Evolutionary conservation across 495 filamentous ascomycete genomes (phyloP), one percentile per base, ranked within the genome.

Genomic region (Aspergillus sparsus): DNA sequence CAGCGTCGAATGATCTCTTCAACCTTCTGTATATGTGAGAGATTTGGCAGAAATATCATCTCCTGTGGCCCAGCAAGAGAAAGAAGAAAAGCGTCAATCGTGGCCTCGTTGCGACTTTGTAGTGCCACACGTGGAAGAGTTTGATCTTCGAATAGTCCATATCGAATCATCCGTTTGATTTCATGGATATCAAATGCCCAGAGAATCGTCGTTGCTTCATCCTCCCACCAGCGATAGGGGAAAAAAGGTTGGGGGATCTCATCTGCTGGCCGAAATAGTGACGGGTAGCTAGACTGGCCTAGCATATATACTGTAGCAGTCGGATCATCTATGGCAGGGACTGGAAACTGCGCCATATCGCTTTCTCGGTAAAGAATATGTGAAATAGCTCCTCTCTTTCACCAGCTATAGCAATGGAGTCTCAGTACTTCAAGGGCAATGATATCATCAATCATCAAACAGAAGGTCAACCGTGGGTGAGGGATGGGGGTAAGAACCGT

Each of bases 151-250:
- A 74, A 78, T 1, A 79, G 69, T 11, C 71, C 68, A 47, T 68
- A 79, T 13, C 73, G 74, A 36, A 78, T 78, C 1, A 74, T 69
- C 35, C 69, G 69, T 16, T 71, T 68, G 49, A 79, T 72, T 32
- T 76, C 70, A 2, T 69, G 64, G 15, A 73, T 63, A 33, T 79
- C 74, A 33, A 78, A 79, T 4, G 73, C 72, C 75, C 75, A 79
- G 27, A 79, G 66, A 6, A 76, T 62, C 0, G 75, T 71, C 0
- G 64, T 68, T 0, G 75, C 74, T 49, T 79, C 75, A 44, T 77
- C 77, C 53, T 78, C 77, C 77, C 77, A 79, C 73, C 74, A 79
- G 42, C 70, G 71, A 49, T 74, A 78, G 0, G 63, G 18, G 5
- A 67, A 47, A 18, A 53, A 65, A 53, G 75, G 74, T 8, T 60